Evolutionary conservation across 2,329 filamentous ascomycete species (phyloP), one percentile per base, ranked within the genome.

Genomic region (Capronia americana): DNA sequence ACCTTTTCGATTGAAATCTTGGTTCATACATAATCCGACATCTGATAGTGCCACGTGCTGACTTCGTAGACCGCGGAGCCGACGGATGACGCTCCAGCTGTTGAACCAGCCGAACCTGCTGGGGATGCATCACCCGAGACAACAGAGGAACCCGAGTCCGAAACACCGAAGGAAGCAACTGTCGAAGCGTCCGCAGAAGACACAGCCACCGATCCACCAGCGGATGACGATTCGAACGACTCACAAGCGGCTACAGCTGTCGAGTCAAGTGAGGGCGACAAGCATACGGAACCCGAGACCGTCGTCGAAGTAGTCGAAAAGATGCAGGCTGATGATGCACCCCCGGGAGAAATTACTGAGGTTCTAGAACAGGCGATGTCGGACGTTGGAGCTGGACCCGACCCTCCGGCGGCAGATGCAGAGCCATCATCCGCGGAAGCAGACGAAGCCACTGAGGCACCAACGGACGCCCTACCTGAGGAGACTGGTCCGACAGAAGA

Each of bases 291-390:
- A 17, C 61, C 28, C 54, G 68, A 69, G 34, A 67, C 64, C 20
- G 64, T 70, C 2, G 66, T 67, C 7, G 65, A 70, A 24, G 56
- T 66, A 23, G 69, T 70, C 3, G 67, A 69, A 41, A 70, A 70
- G 44, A 60, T 70, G 28, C 69, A 70, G 32, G 61, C 64, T 60
- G 66, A 61, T 12, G 69, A 70, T 53, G 66, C 65, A 26, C 50
- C 69, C 17, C 58, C 64, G 17, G 66, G 64, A 28, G 24, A 70
- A 41, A 65, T 70, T 17, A 60, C 54, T 23, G 62, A 66, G 11
- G 64, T 70, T 5, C 60, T 70, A 28, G 69, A 69, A 41, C 67
- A 70, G 57, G 72, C 72, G 41, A 71, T 67, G 59, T 72, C 72
- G 1, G 71, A 73, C 26, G 65, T 69, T 41, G 73, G 71, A 7